Evolutionary conservation across 768 basidiomycete species (phyloP), one percentile per base, ranked within the genome.

Genomic region (Nevesoporus exiguus): DNA sequence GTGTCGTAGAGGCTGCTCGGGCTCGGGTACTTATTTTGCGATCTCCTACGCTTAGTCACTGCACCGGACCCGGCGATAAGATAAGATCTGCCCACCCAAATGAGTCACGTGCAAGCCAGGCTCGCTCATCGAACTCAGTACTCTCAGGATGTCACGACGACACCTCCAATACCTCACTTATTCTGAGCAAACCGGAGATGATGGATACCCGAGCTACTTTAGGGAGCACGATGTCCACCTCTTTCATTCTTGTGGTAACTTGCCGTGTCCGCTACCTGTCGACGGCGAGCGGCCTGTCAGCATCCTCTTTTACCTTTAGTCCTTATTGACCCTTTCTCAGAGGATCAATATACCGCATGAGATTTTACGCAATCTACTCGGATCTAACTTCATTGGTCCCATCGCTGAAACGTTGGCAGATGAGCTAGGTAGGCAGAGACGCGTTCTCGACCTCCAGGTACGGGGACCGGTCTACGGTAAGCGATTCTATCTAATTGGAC

Each of bases 391-490:
- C 63, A 70, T 84, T 48, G 84, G 81, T 7, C 86, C 87, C 36
- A 80, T 90, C 24, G 58, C 62, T 29, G 74, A 82, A 55, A 69
- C 80, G 29, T 73, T 91, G 44, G 73, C 72, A 40, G 61, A 63
- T 24, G 67, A 71, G 39, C 64, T 69, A 5, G 72, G 67, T 39
- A 74, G 75, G 52, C 75, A 72, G 46, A 80, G 73, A 67, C 76
- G 77, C 55, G 86, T 77, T 41, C 75, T 93, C 45, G 90, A 93
- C 69, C 63, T 90, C n/a, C n/a, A 17, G 84, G 90, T 58, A 87
- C 84, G 7, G 90, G 90, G 17, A 86, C 78, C 17, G 90, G 90
- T 6, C 71, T 65, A 71, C 92, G 90, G 90, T 88, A 57, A 51
- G 79, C 71, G 48, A 58, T 55, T 44, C 25, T 47, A 49, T 58